Evolutionary conservation across 805 yeast genomes (phyloP), one percentile per base, ranked within the genome.

Genomic region (Sungouiozyma ichnusensis): DNA sequence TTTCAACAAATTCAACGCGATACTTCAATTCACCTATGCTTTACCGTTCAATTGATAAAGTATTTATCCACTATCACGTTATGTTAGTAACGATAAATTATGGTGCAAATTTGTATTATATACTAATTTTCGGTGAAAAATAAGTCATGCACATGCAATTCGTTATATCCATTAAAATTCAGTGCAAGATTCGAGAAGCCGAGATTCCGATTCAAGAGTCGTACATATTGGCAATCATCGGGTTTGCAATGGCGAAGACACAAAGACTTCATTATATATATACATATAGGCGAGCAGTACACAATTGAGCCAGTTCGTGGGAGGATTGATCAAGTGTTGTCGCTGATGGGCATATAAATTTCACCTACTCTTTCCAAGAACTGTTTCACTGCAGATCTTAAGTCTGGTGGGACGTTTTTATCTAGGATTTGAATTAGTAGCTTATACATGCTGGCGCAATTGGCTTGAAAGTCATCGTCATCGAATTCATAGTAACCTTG

Each of bases 401-500:
- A 61, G 45, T 82, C 87, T 0, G 72, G 60, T 20, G 80, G 72
- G 46, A 81, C 67, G 47, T 72, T 72, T 63, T 77, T 79, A 46
- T 77, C 77, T 45, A 84, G 68, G 37, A 82, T 67, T 41, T 66
- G 67, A 55, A 82, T 62, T 27, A 80, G 76, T 39, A 77, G 64
- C 29, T 68, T 70, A 60, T 81, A 83, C 66, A 81, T 73, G 16
- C 60, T 67, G 0, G 85, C 77, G 51, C 83, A 72, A 53, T 75
- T 69, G 40, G 60, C 60, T 31, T 58, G 58, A 58, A 85, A 86
- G 59, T 86, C 94, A 1, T 66, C 74, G 39, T 79, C 84, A 51
- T 82, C 84, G 49, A 92, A 72, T 54, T 79, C 84, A 37, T 77
- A 75, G 54, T 80, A 81, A 2, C 95, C 96, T 58, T 83, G 87